These are phyloP conservation scores for Arthrobotrys entomopaga DNA, from an alignment of 2,329 filamentous ascomycete genomes.

Conservation along the genomic window DNA sequence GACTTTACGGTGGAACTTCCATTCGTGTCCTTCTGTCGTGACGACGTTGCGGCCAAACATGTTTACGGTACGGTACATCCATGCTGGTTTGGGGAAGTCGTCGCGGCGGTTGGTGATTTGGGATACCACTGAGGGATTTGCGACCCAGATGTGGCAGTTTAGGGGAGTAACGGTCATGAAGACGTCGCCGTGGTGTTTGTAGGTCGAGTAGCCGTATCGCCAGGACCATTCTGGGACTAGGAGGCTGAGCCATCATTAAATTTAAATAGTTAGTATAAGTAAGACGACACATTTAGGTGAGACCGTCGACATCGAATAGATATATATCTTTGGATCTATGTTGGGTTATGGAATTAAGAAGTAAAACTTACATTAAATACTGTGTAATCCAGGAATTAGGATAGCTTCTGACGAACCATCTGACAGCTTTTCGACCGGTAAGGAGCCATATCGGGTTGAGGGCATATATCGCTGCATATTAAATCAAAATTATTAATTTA, in stretches of 20 bases:
- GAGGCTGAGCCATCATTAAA: conserved; percentile 62
- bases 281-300: not conserved
- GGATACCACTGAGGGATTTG: conserved; percentile 58
- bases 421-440: conserved; percentile 55
- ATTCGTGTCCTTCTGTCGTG: conserved; percentile 60
- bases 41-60: conserved; percentile 60
- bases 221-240: conserved; percentile 72
- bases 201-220: conserved; percentile 68
- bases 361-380: conserved; percentile 49
- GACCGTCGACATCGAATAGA: too few relatives aligned
- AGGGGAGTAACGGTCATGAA: conserved; percentile 58
- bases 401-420: conserved; percentile 43
- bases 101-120: conserved; percentile 58
- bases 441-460: conserved; percentile 42
- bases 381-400: conserved; percentile 54
- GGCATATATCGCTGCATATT: conserved; percentile 19
- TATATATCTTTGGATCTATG: too few relatives aligned
- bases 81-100: conserved; percentile 60
- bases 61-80: conserved; percentile 59
- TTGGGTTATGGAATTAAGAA: too few relatives aligned
- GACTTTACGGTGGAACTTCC: conserved; percentile 60
- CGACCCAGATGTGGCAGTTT: conserved; percentile 57
- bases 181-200: conserved; percentile 67
- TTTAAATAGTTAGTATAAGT: not conserved
- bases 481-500: not conserved